These are phyloP conservation scores for Ramalina intermedia DNA, from an alignment of 495 filamentous ascomycete species.

Conservation along the genomic window DNA sequence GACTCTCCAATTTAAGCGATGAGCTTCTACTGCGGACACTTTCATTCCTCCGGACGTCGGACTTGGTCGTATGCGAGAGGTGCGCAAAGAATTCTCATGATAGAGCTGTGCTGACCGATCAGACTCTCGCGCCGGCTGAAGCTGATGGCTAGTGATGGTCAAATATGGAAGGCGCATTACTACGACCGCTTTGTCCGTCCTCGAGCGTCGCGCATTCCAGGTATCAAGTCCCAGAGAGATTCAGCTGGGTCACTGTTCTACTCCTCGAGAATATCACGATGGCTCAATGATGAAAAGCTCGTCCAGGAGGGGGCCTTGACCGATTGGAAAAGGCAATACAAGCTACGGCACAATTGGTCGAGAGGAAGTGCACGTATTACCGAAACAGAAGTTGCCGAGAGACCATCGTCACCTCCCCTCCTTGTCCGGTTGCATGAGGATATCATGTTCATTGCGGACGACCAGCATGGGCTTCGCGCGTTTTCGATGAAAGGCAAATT, in stretches of 20 bases:
- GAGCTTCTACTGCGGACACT: conserved; percentile 80
- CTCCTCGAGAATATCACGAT: conserved; percentile 59
- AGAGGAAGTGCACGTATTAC: conserved; percentile 67
- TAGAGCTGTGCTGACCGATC: conserved; percentile 8
- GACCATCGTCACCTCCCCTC: conserved; percentile 37
- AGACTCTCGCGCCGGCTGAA: conserved; percentile 69
- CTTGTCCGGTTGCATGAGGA: conserved; percentile 61
- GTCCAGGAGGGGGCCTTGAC: conserved; percentile 35
- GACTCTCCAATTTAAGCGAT: conserved; percentile 57
- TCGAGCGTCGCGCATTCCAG: conserved; percentile 62
- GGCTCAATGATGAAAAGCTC: conserved; percentile 61
- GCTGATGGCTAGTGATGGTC: conserved; percentile 62
- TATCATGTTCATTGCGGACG: conserved; percentile 66
- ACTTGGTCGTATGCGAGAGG: conserved; percentile 57
- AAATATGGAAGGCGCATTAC: conserved; percentile 84
- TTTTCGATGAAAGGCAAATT: conserved; percentile 56
- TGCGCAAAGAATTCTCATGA: conserved; percentile 16
- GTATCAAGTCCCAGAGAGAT: conserved; percentile 34
- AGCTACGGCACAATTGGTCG: conserved; percentile 83
- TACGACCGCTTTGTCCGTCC: conserved; percentile 82
- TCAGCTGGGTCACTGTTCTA: conserved; percentile 38
- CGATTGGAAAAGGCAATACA: conserved; percentile 86
- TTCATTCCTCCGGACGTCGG: conserved; percentile 52
- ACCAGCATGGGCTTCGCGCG: conserved; percentile 50
- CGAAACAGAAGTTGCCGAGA: conserved; percentile 52